Base-by-base conservation (phyloP, 306 rosid genomes). In the Lagenaria siceraria region DNA sequence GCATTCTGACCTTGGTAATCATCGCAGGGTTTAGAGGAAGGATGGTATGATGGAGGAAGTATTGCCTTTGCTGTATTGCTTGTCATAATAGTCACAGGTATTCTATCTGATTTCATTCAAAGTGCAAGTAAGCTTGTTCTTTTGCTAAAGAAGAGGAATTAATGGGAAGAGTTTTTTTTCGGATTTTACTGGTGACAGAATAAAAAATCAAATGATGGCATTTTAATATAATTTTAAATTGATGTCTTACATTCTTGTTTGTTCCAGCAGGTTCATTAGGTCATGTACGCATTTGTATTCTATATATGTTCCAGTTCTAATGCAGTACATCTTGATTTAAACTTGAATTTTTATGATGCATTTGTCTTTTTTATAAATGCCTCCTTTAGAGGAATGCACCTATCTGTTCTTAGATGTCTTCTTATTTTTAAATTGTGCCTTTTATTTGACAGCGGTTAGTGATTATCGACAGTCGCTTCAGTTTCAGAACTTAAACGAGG, bases 41-140 rank as follows among this genome's bases (percentile, higher is more conserved):
- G 99, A 81, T 95, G 97, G 97, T 90, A 89, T 78, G 99, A 95
- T 84, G 97, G 99, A 78, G 97, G 96, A 69, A 92, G 99, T 86
- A 95, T 92, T 84, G 78, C 90, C 74, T 86, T 92, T 74, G 99
- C 99, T 78, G 99, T 95, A 65, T 13, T 87, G 46, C 96, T 95
- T 80, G 99, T 95, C 76, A 89, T 92, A 75, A 78, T 90, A 52
- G 99, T 95, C 76, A 95, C 99, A 78, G 99, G 99, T 95, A 87
- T 15, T 58, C 42, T 70, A 68, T 13, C 58, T 70, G 25, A 46
- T 60, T 15, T 15, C 55, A 3, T 75, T 55, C 22, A 19, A 54
- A 55, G 36, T 55, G 31, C 49, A 40, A 49, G 7, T 51, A 29
- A 17, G 78, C 27, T 3, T 74, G 49, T 53, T 35, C 60, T 74